Base-by-base conservation (phyloP, 1,284 basidiomycete genomes). In the Neotropicomus parvogracilis region DNA sequence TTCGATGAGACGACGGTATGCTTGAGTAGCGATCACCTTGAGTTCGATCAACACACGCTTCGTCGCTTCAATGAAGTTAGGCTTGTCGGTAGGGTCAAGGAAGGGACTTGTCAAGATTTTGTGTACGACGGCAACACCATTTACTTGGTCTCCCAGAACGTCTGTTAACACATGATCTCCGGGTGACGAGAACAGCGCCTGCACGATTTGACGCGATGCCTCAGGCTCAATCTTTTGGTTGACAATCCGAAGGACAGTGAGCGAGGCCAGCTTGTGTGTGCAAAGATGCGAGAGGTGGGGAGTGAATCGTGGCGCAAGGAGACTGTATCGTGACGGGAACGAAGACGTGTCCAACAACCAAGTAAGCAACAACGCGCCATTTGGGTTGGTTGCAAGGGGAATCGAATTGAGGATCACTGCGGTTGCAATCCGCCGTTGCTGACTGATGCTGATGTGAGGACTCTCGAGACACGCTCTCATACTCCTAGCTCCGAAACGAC, bases 381-480 rank as follows among this genome's bases (percentile, higher is more conserved):
- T 99, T 11, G 94, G 91, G 65, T 97, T 98, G 27, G 95, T 99
- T 5, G 95, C 94, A 50, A 99, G 77, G 12, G 95, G 95, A 49
- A 99, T 97, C 7, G 95, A 97, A 72, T 99, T 97, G 60, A 99
- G 79, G 54, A 99, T 90, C 65, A 99, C 78, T 11, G 94, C 89
- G 2, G 93, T 89, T 6, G 95, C 95, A 53, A 98, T 88, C 36
- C 95, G 90, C 66, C 97, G 95, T 70, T 92, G 88, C 66, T 97
- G 93, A 65, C 86, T 91, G 50, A 88, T 60, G 26, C 81, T 89
- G 36, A 95, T 90, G 59, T 87, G 80, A 28, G 88, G 80, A 64
- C 85, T 92, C 69, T 99, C 97, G 24, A 99, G 77, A 64, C 95
- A 97, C 6, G 97, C 94, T 50, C 95, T 80, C 88, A 99, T 97